Evolutionary conservation across 208 protist genomes (phyloP).

Genomic region (Leishmania aethiopica): DNA sequence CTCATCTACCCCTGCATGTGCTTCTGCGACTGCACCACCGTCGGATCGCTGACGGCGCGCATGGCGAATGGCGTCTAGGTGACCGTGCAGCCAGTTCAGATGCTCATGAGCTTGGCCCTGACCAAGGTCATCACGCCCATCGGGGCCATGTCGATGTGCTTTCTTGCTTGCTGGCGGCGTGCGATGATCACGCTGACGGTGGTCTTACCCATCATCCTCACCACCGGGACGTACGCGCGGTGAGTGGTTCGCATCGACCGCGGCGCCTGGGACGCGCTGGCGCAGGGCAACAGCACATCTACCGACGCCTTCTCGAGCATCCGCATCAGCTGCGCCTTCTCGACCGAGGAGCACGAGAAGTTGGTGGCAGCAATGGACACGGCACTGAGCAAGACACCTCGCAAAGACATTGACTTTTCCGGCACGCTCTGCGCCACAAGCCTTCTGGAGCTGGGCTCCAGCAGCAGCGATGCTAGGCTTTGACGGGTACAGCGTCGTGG

Average conservation of each 20-base stretch:
- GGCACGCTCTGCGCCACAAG: conserved; percentile 38
- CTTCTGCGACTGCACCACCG: conserved; percentile 57
- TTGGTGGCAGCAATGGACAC: conserved; percentile 42
- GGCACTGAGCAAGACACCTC: conserved; percentile 41
- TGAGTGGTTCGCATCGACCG: conserved; percentile 52
- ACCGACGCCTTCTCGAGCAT: conserved; percentile 69
- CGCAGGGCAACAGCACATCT: conserved; percentile 52
- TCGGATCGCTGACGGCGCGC: conserved; percentile 55
- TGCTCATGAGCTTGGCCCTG: conserved; percentile 46
- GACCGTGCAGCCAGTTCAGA: conserved; percentile 49
- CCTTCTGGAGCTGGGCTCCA: conserved; percentile 44
- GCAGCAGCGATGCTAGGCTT: conserved; percentile 44
- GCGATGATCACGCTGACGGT: conserved; percentile 61
- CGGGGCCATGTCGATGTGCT: conserved; percentile 51
- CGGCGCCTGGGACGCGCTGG: conserved; percentile 56
- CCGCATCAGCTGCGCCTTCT: conserved; percentile 66
- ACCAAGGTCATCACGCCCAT: conserved; percentile 50
- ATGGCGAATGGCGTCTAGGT: conserved; percentile 73
- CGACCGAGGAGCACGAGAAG: conserved; percentile 52
- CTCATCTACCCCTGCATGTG: conserved; percentile 56
- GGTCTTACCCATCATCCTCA: conserved; percentile 53
- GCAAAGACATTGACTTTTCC: conserved; percentile 44
- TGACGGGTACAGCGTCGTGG: conserved; percentile 59
- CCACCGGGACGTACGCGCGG: conserved; percentile 49
- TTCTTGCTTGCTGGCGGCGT: conserved; percentile 50